These are phyloP conservation scores for Lobosporangium transversale DNA, from an alignment of 192 early-diverging fungal species.

Conservation along the genomic window DNA sequence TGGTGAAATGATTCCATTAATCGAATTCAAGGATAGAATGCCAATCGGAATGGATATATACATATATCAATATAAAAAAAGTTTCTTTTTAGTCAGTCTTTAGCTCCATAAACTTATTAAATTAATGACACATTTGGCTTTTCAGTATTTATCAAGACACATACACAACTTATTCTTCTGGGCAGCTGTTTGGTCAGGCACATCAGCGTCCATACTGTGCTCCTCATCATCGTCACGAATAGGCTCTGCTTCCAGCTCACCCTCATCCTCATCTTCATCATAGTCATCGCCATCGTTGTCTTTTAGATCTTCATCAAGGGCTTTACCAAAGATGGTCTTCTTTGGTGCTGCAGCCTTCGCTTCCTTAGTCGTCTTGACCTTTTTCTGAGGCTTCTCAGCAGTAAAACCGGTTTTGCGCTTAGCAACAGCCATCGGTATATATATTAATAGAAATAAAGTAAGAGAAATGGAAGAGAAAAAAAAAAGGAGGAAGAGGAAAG, in stretches of 20 bases:
- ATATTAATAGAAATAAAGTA: neutral
- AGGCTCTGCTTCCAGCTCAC: conserved; percentile 39
- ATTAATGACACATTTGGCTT: no score
- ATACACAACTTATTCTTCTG: conserved; percentile 46
- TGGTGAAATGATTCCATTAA: no score
- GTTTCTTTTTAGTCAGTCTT: no score
- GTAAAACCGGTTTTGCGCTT: conserved; percentile 50
- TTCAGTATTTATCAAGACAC: neutral
- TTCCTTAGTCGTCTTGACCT: conserved; percentile 38
- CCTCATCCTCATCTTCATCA: conserved; percentile 41
- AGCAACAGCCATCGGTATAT: conserved; percentile 33
- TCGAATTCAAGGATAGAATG: no score
- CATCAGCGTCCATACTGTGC: conserved; percentile 47
- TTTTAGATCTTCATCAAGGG: conserved; percentile 25
- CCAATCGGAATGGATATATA: no score
- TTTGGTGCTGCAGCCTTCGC: conserved; percentile 2
- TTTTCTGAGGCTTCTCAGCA: conserved; percentile 47
- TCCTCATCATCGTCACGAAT: conserved; percentile 50
- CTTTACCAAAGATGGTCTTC: conserved; percentile 48
- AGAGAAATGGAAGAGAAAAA: conserved; percentile 1
- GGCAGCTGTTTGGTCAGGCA: conserved; percentile 19
- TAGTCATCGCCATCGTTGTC: conserved; percentile 26
- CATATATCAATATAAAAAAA: no score
- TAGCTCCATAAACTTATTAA: no score
- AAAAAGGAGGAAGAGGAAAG: neutral